Percentiles rank a stretch among this genome's conserved stretches.
Conservation (phyloP, 2,329 filamentous ascomycete genomes). For the Pleomassaria siparia region DNA sequence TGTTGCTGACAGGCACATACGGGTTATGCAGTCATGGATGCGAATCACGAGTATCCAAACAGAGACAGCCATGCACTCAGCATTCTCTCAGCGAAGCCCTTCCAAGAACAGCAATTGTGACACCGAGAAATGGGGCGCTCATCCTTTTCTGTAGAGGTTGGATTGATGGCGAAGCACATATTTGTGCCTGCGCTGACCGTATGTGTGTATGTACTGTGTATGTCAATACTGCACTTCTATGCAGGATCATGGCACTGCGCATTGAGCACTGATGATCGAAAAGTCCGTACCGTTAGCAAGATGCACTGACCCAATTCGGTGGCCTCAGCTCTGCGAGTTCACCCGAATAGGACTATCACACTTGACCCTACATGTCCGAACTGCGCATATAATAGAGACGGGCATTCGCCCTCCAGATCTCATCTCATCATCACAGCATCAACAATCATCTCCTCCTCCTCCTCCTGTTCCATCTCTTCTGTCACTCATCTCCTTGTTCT, state of each 20-base stretch:
- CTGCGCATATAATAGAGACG: constrained; percentile 1
- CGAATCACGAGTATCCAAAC: not conserved
- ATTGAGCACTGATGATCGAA: constrained; percentile 1
- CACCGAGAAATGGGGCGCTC: not conserved
- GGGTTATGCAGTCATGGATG: too few species aligned
- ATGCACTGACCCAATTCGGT: not conserved
- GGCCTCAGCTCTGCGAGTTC: not conserved
- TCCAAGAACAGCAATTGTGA: not conserved
- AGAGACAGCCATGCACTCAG: too few species aligned
- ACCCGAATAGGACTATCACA: not conserved
- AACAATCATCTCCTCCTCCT: not conserved
- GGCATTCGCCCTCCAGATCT: not conserved
- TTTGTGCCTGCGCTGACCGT: not conserved
- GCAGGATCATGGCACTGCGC: constrained; percentile 4
- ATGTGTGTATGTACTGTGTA: not conserved
- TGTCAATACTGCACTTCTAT: not conserved
- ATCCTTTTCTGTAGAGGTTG: not conserved
- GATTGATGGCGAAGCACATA: not conserved
- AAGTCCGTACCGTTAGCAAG: not conserved
- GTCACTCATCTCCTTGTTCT: not conserved
- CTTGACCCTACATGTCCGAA: constrained; percentile 1
- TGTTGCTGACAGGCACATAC: too few species aligned
- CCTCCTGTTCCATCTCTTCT: constrained; percentile 1
- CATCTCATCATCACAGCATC: not conserved
- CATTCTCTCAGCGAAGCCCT: too few species aligned